Percentiles rank a stretch among this genome's conserved stretches.
These are phyloP conservation scores for Penicillium brevicompactum DNA, from an alignment of 2,329 filamentous ascomycete genomes.

Conservation along the genomic window DNA sequence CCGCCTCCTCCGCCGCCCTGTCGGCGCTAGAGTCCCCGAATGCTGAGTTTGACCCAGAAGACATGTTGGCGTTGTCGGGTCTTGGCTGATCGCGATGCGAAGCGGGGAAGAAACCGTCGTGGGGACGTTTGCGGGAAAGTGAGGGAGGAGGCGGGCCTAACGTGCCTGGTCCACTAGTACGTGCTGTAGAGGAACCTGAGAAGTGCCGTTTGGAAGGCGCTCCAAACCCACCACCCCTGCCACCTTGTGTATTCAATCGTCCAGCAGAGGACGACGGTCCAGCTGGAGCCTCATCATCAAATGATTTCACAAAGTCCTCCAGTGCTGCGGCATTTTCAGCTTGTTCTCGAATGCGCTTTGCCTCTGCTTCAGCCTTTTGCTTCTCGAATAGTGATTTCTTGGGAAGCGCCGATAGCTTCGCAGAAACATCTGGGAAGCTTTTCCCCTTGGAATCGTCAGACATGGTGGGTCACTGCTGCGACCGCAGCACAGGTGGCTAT, in stretches of 20 bases:
- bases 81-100: conserved; percentile 42
- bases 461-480: conserved; percentile 33
- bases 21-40: conserved; percentile 52
- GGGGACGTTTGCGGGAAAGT: conserved; percentile 46
- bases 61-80: conserved; percentile 39
- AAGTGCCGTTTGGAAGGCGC: conserved; percentile 65
- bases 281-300: conserved; percentile 46
- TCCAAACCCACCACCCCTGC: conserved; percentile 37
- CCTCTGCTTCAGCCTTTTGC: conserved; percentile 85
- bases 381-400: conserved; percentile 88
- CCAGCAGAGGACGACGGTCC: conserved; percentile 24
- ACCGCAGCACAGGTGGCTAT: conserved; percentile 18
- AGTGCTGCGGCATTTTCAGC: conserved; percentile 86
- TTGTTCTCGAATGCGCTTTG: conserved; percentile 79
- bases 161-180: conserved; percentile 53
- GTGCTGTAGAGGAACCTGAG: conserved; percentile 42
- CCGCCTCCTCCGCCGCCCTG: conserved; percentile 42
- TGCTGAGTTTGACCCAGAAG: conserved; percentile 39
- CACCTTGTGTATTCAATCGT: conserved; percentile 30
- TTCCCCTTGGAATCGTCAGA: conserved; percentile 42
- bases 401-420: conserved; percentile 75
- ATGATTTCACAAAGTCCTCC: conserved; percentile 81
- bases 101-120: conserved; percentile 44
- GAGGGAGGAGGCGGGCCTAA: conserved; percentile 48
- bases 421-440: conserved; percentile 69